Evolutionary conservation across 352 stramenopile species (phyloP), one percentile per base, ranked within the genome.

Genomic region (Phytophthora citrophthora): DNA sequence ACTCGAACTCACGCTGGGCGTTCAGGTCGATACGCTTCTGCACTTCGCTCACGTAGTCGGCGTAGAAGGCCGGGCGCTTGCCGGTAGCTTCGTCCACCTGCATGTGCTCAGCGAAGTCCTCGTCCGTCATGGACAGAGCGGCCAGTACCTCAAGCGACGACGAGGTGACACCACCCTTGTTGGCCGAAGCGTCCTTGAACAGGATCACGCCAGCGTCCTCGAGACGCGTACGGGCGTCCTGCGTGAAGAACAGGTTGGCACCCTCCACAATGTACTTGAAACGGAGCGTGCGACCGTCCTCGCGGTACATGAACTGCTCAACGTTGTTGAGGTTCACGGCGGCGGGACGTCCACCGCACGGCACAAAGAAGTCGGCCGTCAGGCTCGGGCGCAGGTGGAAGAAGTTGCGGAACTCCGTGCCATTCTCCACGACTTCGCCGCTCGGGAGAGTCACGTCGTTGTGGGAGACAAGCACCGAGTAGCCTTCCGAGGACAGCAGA

Each of bases 311-410:
- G 70, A 91, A 99, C 55, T 97, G 76, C 50, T 94, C 83, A 41
- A 97, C 97, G 79, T 99, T 99, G 68, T 89, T 91, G 43, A 93
- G 81, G 73, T 99, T 98, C 45, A 99, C 96, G 3, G 97, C 98
- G 50, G 91, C 94, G 4, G 97, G 97, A 7, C 97, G 89, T 34
- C 97, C 97, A 66, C 97, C 97, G 54, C 91, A 97, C 20, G 97
- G 97, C 26, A 99, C 85, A 75, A 99, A 99, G 44, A 97, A 97
- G 82, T 99, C 97, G 26, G 96, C 91, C 38, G 93, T 88, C 34
- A 99, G 81, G 52, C 70, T 80, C 26, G 72, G 69, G 11, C 97
- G 91, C 71, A 98, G 92, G 89, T 99, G 97, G 90, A 98, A 99
- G 40, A 91, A 91, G 77, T 99, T 99, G 32, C 97, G 91, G 66